These are phyloP conservation scores for Megacollybia marginata DNA, from an alignment of 768 basidiomycete species.

Conservation along the genomic window DNA sequence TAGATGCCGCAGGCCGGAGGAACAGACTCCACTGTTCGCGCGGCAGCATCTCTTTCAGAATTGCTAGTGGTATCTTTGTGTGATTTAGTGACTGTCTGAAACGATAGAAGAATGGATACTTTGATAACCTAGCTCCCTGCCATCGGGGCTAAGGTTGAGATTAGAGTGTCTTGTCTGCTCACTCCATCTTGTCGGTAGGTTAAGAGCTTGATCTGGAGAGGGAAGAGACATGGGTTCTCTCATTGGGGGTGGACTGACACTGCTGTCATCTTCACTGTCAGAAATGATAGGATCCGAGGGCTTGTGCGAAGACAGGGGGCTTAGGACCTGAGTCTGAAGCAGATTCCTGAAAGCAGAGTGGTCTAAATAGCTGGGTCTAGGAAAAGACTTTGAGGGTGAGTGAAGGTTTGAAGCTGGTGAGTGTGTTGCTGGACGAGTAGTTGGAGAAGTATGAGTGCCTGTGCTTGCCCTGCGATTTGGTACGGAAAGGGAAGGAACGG, in stretches of 20 bases:
- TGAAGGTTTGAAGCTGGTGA: slow-evolving; percentile 1
- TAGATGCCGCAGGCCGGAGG: slow-evolving; percentile 87
- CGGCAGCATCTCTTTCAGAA: slow-evolving; percentile 74
- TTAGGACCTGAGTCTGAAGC: slow-evolving; percentile 45
- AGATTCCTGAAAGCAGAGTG: slow-evolving; percentile 68
- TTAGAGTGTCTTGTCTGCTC: slow-evolving; percentile 53
- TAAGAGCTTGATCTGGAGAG: slow-evolving; percentile 36
- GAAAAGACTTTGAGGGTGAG: slow-evolving; percentile 32
- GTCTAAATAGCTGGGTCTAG: slow-evolving; percentile 69
- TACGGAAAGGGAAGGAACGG: slow-evolving; percentile 30
- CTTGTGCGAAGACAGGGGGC: slow-evolving; percentile 29
- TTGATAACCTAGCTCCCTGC: slow-evolving; percentile 65
- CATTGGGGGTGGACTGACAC: slow-evolving; percentile 38
- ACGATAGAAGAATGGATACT: slow-evolving; percentile 32
- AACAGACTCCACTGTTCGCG: slow-evolving; percentile 69
- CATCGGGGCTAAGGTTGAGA: slow-evolving; percentile 60
- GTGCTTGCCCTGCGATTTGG: slow-evolving; percentile 36
- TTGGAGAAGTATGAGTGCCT: slow-evolving; percentile 14
- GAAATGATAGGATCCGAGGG: slow-evolving; percentile 26
- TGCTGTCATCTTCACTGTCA: slow-evolving; percentile 68
- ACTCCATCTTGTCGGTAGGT: slow-evolving; percentile 75
- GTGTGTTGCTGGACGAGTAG: slow-evolving; percentile 14
- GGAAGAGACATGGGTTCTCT: slow-evolving; percentile 18
- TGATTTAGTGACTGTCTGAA: slow-evolving; percentile 3
- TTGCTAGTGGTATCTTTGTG: slow-evolving; percentile 42